phyloP scores from a whole-genome alignment of 2,329 filamentous ascomycete genomes.

The Penicillium concentricum region DNA sequence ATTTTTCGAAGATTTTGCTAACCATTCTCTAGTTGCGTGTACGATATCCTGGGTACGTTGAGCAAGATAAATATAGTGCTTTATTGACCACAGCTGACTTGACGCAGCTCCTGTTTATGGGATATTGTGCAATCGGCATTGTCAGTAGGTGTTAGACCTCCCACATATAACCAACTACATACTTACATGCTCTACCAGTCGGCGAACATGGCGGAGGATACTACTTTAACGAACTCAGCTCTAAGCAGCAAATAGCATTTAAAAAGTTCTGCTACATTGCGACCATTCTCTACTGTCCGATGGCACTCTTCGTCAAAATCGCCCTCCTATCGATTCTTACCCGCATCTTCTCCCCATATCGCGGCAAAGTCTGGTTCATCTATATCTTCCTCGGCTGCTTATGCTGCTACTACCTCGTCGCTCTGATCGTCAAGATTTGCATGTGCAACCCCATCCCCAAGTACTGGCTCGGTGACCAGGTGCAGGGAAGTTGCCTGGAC shows the following conservation, averaged over 20 bases:
- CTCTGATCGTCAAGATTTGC: constrained; percentile 38
- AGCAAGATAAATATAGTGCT: neutral
- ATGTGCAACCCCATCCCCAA: constrained; percentile 38
- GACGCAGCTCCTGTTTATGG: constrained; percentile 31
- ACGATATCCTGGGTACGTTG: constrained; percentile 19
- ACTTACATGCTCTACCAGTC: constrained; percentile 20
- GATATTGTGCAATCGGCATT: constrained; percentile 34
- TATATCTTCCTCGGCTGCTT: constrained; percentile 37
- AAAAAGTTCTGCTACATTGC: constrained; percentile 38
- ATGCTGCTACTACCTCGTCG: constrained; percentile 36
- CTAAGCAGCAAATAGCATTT: constrained; percentile 22
- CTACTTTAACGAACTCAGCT: constrained; percentile 27
- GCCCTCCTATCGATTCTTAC: constrained; percentile 40
- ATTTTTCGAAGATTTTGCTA: constrained; percentile 1
- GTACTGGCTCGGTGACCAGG: constrained; percentile 34
- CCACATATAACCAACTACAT: neutral
- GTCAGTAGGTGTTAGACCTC: constrained; percentile 17
- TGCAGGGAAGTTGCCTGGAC: constrained; percentile 34
- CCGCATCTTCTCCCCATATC: constrained; percentile 40
- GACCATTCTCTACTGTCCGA: constrained; percentile 42
- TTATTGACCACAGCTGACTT: neutral
- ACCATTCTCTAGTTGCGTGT: constrained; percentile 18
- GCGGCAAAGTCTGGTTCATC: constrained; percentile 34
- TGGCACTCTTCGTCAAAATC: constrained; percentile 40
- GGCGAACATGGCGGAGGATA: constrained; percentile 38